Conservation (phyloP, 1,284 basidiomycete genomes). For the Stereum hirsutum region DNA sequence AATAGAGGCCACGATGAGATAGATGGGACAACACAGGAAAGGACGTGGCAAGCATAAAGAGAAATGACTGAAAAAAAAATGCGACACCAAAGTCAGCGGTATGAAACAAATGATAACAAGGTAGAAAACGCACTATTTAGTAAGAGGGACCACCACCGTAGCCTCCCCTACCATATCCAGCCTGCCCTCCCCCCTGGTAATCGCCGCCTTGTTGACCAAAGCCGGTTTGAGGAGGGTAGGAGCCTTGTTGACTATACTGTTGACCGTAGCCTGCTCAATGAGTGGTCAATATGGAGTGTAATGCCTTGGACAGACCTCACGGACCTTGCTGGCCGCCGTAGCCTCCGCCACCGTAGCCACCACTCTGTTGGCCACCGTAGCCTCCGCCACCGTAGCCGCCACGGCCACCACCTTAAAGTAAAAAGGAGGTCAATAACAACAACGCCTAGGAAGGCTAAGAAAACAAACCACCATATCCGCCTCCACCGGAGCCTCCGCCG, state of each 20-base stretch:
- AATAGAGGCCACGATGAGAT: conserved; percentile 6
- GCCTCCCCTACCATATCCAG: conserved; percentile 18
- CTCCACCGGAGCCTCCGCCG: conserved; percentile 2
- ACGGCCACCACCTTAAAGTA: conserved; percentile 9
- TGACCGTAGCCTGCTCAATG: conserved; percentile 13
- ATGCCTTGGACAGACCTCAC: background rate
- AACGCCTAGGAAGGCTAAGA: background rate
- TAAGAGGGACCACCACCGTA: conserved; percentile 16
- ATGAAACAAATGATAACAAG: background rate
- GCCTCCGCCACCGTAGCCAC: conserved; percentile 16
- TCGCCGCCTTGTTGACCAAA: conserved; percentile 20
- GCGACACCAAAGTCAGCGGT: background rate
- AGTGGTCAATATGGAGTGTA: background rate
- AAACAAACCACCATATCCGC: background rate
- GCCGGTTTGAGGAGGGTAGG: conserved; percentile 14
- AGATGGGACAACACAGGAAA: conserved; percentile 2
- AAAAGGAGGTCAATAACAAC: background rate
- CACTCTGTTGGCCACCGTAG: conserved; percentile 21
- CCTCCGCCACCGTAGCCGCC: conserved; percentile 16
- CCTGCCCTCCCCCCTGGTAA: conserved; percentile 16
- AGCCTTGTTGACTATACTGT: conserved; percentile 17
- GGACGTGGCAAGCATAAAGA: conserved; percentile 1
- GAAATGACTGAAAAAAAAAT: background rate
- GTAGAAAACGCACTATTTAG: conserved; percentile 4
- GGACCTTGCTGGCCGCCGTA: conserved; percentile 16